Conservation (phyloP, 352 stramenopile genomes). For the Globisporangium carolinianum region DNA sequence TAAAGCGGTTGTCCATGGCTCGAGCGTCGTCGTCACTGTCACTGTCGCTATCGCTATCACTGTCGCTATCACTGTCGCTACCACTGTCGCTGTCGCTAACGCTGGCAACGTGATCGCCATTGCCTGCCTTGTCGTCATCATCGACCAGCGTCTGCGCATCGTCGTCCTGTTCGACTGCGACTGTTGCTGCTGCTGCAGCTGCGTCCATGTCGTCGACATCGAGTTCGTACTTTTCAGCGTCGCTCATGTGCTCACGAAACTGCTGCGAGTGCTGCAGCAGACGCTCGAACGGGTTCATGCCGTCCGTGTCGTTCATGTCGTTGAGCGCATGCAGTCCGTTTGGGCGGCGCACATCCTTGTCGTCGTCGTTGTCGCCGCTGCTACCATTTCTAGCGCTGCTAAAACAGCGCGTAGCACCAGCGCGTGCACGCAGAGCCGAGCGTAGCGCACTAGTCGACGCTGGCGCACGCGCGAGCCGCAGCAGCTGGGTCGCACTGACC, state of each 20-base stretch:
- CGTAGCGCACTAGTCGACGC: neutral
- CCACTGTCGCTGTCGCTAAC: slow-evolving; percentile 6
- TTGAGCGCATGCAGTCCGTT: neutral
- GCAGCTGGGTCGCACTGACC: slow-evolving; percentile 5
- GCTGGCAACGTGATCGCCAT: neutral
- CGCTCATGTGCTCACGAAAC: slow-evolving; percentile 35
- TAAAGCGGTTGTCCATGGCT: neutral
- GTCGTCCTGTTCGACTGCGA: slow-evolving; percentile 3
- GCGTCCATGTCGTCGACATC: slow-evolving; percentile 11
- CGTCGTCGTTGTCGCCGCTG: neutral
- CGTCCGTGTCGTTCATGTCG: slow-evolving; percentile 7
- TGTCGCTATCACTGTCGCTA: slow-evolving; percentile 5
- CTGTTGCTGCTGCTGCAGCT: neutral
- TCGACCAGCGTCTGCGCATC: slow-evolving; percentile 2
- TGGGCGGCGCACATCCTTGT: slow-evolving; percentile 4
- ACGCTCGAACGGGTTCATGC: slow-evolving; percentile 55
- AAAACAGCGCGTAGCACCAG: neutral
- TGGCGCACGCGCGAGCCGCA: slow-evolving; percentile 1
- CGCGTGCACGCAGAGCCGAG: neutral
- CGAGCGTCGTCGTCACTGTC: slow-evolving; percentile 13
- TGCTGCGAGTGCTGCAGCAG: slow-evolving; percentile 61
- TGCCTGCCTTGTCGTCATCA: slow-evolving; percentile 7
- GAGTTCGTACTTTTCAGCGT: slow-evolving; percentile 11
- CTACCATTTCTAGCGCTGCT: neutral
- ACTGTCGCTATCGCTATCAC: slow-evolving; percentile 1